These are phyloP conservation scores for Stagonosporopsis vannaccii DNA, from an alignment of 2,329 filamentous ascomycete species.

Conservation along the genomic window DNA sequence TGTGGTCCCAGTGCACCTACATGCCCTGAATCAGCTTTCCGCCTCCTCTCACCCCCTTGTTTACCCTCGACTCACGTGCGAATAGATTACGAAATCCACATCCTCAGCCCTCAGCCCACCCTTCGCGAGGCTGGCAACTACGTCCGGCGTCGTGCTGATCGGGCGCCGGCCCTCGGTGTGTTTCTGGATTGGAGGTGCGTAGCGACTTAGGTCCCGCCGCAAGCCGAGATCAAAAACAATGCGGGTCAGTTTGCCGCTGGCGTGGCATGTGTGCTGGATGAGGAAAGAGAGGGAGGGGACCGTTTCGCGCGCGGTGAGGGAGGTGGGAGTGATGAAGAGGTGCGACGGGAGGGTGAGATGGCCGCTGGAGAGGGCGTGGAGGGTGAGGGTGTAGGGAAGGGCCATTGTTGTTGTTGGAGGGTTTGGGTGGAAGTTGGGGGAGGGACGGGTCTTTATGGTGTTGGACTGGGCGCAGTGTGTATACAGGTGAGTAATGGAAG, in stretches of 20 bases:
- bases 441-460: too few species aligned
- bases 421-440: neutral
- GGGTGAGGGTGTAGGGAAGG: constrained; percentile 44
- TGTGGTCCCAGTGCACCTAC: constrained; percentile 53
- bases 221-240: constrained; percentile 65
- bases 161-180: constrained; percentile 59
- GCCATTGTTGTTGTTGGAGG: too few species aligned
- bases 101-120: constrained; percentile 48
- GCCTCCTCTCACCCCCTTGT: neutral
- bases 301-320: constrained; percentile 54
- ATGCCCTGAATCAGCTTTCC: neutral
- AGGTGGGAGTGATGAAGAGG: constrained; percentile 57
- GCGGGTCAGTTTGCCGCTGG: constrained; percentile 44
- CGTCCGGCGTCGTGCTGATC: constrained; percentile 49
- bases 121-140: constrained; percentile 48
- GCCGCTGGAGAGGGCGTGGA: constrained; percentile 49
- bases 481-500: neutral
- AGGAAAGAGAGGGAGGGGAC: constrained; percentile 64
- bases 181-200: constrained; percentile 54
- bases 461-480: neutral
- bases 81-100: constrained; percentile 53
- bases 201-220: constrained; percentile 55
- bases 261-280: constrained; percentile 53
- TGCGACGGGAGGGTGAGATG: constrained; percentile 58
- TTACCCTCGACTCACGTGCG: constrained; percentile 44